Evolutionary conservation across 2,329 filamentous ascomycete species (phyloP).

Genomic region (Alternaria solani): DNA sequence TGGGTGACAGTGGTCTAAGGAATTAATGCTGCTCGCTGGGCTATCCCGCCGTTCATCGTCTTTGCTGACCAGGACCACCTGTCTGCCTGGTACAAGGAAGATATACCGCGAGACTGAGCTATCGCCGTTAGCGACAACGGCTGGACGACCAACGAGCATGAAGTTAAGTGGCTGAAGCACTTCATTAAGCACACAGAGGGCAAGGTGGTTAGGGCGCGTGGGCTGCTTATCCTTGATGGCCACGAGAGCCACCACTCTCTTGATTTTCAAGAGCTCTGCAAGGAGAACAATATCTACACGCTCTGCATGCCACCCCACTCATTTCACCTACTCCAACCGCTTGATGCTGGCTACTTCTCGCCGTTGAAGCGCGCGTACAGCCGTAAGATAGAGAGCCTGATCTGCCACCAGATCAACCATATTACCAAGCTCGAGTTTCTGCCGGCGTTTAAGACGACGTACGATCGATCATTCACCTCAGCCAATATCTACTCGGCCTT

Average conservation of each 20-base stretch:
- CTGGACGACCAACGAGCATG: too few relatives aligned
- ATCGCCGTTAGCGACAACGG: too few relatives aligned
- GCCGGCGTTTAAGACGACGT: constrained; percentile 26
- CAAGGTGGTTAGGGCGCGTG: not conserved
- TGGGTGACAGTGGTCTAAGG: too few relatives aligned
- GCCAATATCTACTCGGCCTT: constrained; percentile 38
- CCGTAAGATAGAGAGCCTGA: not conserved
- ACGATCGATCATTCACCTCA: constrained; percentile 29
- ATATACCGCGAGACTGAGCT: too few relatives aligned
- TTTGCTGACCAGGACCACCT: too few relatives aligned
- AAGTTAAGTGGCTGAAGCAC: not conserved
- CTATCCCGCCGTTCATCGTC: too few relatives aligned
- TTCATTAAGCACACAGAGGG: not conserved
- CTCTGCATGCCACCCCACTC: not conserved
- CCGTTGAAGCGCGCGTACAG: constrained; percentile 7
- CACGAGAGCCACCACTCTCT: constrained; percentile 40
- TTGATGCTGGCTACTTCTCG: not conserved
- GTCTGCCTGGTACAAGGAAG: too few relatives aligned
- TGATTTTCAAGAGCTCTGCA: constrained; percentile 37
- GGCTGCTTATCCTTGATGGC: constrained; percentile 26
- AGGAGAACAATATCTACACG: constrained; percentile 4
- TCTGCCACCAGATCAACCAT: constrained; percentile 7
- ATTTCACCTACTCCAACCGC: not conserved
- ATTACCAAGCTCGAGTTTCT: constrained; percentile 17
- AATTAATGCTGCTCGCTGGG: too few relatives aligned